Evolutionary conservation across 192 early-diverging fungal species (phyloP).

Genomic region (Helicostylum pulchrum): DNA sequence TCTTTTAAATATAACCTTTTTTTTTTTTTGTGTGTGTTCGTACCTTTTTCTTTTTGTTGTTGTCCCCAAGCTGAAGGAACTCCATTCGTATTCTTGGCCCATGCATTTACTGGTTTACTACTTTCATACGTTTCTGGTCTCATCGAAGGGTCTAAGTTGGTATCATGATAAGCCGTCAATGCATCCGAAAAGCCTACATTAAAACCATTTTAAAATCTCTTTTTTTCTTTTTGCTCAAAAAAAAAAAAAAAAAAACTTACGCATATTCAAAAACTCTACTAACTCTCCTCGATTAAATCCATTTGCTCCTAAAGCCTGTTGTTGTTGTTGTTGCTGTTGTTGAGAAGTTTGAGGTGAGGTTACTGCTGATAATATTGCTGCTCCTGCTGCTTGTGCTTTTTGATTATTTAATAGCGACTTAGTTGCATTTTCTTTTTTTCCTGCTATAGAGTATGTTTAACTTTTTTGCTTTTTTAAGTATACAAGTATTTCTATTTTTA

Average conservation of each 20-base stretch:
- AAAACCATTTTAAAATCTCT: no score
- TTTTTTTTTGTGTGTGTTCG: neutral
- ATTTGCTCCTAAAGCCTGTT: neutral
- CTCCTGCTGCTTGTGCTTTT: constrained; percentile 11
- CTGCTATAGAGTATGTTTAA: neutral
- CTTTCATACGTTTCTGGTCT: constrained; percentile 15
- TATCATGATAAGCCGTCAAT: constrained; percentile 12
- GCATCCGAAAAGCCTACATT: constrained; percentile 9
- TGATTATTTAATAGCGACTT: neutral
- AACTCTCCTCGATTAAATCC: constrained; percentile 9
- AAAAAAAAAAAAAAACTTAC: neutral
- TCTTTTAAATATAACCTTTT: neutral
- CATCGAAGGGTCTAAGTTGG: constrained; percentile 12
- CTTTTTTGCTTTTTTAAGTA: neutral
- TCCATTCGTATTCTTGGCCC: constrained; percentile 2
- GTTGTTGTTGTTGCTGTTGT: neutral
- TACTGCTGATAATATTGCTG: constrained; percentile 17
- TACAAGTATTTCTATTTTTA: neutral
- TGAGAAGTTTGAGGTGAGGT: constrained; percentile 7
- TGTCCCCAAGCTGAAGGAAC: constrained; percentile 7
- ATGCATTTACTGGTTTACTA: constrained; percentile 2
- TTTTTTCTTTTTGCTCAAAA: no score
- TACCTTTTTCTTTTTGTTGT: neutral
- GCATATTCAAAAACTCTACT: constrained; percentile 14
- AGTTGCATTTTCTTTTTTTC: constrained; percentile 7